Percentiles rank a stretch among this genome's conserved stretches.
These are phyloP conservation scores for Phaeomoniella chlamydospora DNA, from an alignment of 2,329 filamentous ascomycete genomes.

Conservation along the genomic window DNA sequence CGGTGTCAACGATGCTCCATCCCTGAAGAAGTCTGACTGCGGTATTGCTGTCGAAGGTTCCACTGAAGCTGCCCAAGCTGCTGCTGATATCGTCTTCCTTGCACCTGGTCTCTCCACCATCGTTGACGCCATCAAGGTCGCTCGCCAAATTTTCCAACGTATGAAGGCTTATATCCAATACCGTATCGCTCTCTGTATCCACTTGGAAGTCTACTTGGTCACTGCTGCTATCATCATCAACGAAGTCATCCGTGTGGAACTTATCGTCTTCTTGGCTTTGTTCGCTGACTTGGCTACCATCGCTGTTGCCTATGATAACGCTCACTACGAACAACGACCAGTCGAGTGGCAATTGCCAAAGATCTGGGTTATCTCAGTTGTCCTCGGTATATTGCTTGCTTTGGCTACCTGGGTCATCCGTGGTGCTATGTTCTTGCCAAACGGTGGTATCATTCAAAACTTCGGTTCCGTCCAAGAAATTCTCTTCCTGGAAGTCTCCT, in stretches of 20 bases:
- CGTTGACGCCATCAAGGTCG: conserved; percentile 58
- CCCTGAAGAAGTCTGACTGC: conserved; percentile 60
- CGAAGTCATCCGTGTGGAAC: conserved; percentile 57
- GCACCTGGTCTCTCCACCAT: conserved; percentile 58
- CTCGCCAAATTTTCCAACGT: conserved; percentile 62
- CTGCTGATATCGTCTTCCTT: conserved; percentile 61
- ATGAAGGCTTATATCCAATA: conserved; percentile 69
- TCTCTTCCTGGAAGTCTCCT: conserved; percentile 78
- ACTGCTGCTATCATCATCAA: conserved; percentile 69
- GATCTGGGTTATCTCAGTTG: conserved; percentile 63
- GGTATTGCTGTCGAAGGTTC: conserved; percentile 61
- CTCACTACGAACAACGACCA: conserved; percentile 58
- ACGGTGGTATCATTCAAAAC: conserved; percentile 61
- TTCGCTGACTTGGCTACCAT: conserved; percentile 71
- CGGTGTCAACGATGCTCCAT: conserved; percentile 61
- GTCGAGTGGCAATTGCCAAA: conserved; percentile 72
- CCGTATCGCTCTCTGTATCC: conserved; percentile 60
- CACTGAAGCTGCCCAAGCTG: conserved; percentile 57
- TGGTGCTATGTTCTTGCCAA: conserved; percentile 52
- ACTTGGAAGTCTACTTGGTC: conserved; percentile 62
- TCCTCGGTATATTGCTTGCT: conserved; percentile 55
- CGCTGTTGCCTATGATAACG: conserved; percentile 66
- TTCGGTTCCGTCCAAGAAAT: conserved; percentile 63
- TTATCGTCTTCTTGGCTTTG: conserved; percentile 66
- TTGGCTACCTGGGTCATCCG: conserved; percentile 60